Conservation (phyloP, 768 basidiomycete species). For the Lactarius pseudohatsudake region DNA sequence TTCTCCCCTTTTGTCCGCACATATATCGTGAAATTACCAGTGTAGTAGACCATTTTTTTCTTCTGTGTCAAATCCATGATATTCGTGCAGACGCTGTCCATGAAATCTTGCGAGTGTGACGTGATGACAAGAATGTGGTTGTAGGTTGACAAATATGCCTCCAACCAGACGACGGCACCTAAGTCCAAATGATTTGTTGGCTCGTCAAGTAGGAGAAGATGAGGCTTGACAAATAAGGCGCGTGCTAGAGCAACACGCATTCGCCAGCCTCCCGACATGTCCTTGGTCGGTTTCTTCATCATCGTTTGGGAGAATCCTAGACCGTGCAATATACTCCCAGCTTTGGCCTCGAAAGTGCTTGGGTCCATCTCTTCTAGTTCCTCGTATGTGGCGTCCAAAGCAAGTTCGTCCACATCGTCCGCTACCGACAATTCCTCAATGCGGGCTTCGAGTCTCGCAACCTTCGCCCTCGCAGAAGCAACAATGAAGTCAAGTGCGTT, state of each 20-base stretch:
- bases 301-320: constrained; percentile 86
- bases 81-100: constrained; percentile 97
- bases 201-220: constrained; percentile 91
- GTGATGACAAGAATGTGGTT: constrained; percentile 98
- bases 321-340: constrained; percentile 95
- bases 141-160: constrained; percentile 96
- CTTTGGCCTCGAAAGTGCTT: constrained; percentile 91
- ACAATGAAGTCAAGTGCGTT: constrained; percentile 99
- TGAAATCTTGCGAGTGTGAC: constrained; percentile 98
- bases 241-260: constrained; percentile 98
- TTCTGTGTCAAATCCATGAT: constrained; percentile 93
- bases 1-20: constrained; percentile 96
- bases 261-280: constrained; percentile 99
- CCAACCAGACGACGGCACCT: constrained; percentile 97
- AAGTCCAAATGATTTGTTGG: constrained; percentile 93
- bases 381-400: constrained; percentile 88
- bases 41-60: constrained; percentile 93
- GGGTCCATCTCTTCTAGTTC: constrained; percentile 98
- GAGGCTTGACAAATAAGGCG: constrained; percentile 95
- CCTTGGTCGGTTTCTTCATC: constrained; percentile 97
- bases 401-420: constrained; percentile 84
- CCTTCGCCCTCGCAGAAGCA: constrained; percentile 88
- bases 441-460: constrained; percentile 86
- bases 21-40: constrained; percentile 96
- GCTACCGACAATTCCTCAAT: constrained; percentile 93